phyloP scores from a whole-genome alignment of 2,329 filamentous ascomycete genomes.

The Waltergamsia citrina region DNA sequence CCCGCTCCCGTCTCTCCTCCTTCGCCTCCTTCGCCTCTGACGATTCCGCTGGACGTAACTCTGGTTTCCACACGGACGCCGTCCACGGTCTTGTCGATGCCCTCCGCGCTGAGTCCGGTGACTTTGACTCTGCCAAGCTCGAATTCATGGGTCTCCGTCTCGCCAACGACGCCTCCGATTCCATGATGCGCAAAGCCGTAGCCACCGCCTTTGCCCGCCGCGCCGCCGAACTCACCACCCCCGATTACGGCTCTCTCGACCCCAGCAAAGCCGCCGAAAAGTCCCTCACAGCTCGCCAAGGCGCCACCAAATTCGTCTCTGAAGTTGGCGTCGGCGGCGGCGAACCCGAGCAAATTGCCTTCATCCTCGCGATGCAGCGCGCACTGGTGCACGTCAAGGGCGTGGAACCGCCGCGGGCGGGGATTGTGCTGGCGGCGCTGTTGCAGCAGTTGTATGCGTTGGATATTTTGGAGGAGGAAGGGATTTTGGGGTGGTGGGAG shows the following conservation, averaged over 20 bases:
- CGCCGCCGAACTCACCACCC: constrained; percentile 57
- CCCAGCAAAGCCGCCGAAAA: constrained; percentile 55
- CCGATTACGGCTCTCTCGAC: constrained; percentile 41
- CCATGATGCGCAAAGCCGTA: constrained; percentile 79
- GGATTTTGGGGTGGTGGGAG: constrained; percentile 81
- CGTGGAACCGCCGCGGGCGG: constrained; percentile 35
- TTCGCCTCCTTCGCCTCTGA: constrained; percentile 71
- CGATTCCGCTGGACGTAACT: constrained; percentile 45
- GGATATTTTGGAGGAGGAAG: constrained; percentile 83
- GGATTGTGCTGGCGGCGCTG: constrained; percentile 63
- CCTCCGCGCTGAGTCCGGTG: constrained; percentile 62
- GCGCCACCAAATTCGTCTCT: constrained; percentile 44
- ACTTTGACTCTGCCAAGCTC: constrained; percentile 75
- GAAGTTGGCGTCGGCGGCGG: constrained; percentile 56
- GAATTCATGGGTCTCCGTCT: constrained; percentile 93
- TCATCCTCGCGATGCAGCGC: constrained; percentile 72
- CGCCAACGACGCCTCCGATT: constrained; percentile 80
- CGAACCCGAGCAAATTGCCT: constrained; percentile 73
- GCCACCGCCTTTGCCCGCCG: constrained; percentile 78
- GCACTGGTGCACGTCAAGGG: constrained; percentile 62
- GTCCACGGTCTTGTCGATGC: constrained; percentile 81
- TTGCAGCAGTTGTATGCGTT: constrained; percentile 78
- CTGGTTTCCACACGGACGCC: constrained; percentile 76
- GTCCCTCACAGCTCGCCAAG: constrained; percentile 44
- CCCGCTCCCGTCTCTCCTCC: constrained; percentile 57